Evolutionary conservation across 192 early-diverging fungal species (phyloP), one percentile per base, ranked within the genome.

Genomic region (Coemansia sp.): DNA sequence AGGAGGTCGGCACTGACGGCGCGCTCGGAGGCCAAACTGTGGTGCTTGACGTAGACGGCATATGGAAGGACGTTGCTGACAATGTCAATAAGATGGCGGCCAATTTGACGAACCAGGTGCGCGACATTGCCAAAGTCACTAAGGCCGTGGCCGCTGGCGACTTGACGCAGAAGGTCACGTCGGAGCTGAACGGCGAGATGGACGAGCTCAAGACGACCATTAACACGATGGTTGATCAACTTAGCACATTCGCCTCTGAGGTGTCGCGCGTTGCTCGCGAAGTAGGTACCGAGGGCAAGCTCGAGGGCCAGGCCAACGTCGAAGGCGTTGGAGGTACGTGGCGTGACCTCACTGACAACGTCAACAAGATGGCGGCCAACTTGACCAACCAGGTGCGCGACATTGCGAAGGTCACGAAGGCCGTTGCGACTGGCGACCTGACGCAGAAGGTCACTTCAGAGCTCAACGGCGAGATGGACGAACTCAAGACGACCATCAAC

Each of bases 181-280:
- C 50, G 1, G 37, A 51, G 16, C 38, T 65, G 16, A 71, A 53
- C 3, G 69, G 69, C 5, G 69, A 71, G 31, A 71, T 65, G 31
- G 31, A 31, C 31, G 31, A 31, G 31, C 31, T 31, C 31, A 31
- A 31, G 31, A 31, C 31, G 31, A 71, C 70, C 1, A 71, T 71
- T 48, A 71, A 71, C 50, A 65, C 63, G 0, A 71, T 71, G 70
- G 70, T 71, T 1, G 70, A 65, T 39, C 70, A 62, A 28, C 63
- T 71, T 1, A 50, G 63, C 13, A 61, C 37, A 0, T 71, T 71
- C 24, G 62, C 69, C 0, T 26, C 24, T 1, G 69, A 71, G 11
- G 63, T 71, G 69, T 3, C 31, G 4, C 31, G 31, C 31, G 31
- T 31, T 31, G 31, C 31, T 4, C 1, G 4, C 2, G 31, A 31